Conservation (phyloP, 2,329 filamentous ascomycete genomes). For the Tolypocladium ovalisporum region DNA sequence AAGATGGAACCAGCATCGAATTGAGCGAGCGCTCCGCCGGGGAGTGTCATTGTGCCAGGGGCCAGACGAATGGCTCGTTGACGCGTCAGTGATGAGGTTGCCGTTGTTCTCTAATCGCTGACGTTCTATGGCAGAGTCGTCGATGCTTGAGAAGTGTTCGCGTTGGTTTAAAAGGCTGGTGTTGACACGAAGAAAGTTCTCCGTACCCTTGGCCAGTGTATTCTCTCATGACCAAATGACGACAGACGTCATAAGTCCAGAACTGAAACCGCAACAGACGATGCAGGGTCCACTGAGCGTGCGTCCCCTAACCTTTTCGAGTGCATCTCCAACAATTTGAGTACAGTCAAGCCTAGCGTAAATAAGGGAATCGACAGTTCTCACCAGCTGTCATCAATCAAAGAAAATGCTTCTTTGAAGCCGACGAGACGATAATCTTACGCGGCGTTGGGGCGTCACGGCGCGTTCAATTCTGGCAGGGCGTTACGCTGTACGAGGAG, state of each 20-base stretch:
- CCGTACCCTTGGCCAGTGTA: not conserved
- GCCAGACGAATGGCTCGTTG: not conserved
- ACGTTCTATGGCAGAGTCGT: not conserved
- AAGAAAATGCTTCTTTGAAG: not conserved
- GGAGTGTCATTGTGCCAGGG: conserved; percentile 10
- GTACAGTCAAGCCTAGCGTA: not conserved
- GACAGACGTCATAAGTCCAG: not conserved
- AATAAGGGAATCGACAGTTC: not conserved
- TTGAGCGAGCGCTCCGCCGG: conserved; percentile 9
- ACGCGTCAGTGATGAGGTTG: not conserved
- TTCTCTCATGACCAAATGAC: not conserved
- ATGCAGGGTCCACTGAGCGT: not conserved
- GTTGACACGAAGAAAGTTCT: not conserved
- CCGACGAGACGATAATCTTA: too few species aligned
- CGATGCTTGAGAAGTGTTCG: not conserved
- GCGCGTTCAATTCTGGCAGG: too few species aligned
- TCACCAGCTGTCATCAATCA: not conserved
- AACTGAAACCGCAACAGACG: not conserved
- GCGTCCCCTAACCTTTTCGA: not conserved
- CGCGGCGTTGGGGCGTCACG: too few species aligned
- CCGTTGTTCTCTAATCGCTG: not conserved
- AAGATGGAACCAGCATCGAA: conserved; percentile 22
- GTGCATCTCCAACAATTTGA: not conserved
- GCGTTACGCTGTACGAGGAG: too few species aligned
- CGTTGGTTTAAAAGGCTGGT: not conserved